These are phyloP conservation scores for Udeniomyces megalosporus DNA, from an alignment of 768 basidiomycete genomes.

Conservation along the genomic window DNA sequence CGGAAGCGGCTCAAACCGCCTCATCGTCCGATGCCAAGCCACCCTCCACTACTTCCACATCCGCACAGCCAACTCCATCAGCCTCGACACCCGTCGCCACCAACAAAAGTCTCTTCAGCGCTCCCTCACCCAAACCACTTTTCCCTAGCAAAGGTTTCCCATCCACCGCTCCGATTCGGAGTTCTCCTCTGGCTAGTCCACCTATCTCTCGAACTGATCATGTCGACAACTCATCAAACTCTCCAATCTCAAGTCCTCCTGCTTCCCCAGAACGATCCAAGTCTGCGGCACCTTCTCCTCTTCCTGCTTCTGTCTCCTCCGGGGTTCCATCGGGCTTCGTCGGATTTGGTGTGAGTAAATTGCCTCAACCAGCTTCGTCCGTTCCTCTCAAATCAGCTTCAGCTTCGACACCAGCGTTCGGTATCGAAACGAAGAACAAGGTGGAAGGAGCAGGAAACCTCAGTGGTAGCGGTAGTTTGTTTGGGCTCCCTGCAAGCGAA, in stretches of 20 bases:
- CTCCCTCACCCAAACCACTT: neutral
- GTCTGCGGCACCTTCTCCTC: neutral
- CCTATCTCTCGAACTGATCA: slow-evolving; percentile 2
- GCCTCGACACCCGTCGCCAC: neutral
- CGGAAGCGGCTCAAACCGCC: neutral
- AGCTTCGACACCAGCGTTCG: no score
- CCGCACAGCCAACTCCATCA: neutral
- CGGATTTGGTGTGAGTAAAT: neutral
- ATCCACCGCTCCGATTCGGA: neutral
- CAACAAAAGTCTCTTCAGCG: neutral
- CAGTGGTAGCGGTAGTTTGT: no score
- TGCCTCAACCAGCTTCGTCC: neutral
- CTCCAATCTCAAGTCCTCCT: neutral
- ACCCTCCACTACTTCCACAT: neutral
- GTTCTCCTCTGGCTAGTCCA: slow-evolving; percentile 3
- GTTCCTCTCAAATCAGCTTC: no score
- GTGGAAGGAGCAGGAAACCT: no score
- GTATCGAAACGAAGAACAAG: no score
- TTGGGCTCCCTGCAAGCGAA: neutral
- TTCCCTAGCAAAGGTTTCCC: slow-evolving; percentile 1
- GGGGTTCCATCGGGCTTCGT: neutral
- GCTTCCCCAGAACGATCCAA: neutral
- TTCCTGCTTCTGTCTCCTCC: neutral
- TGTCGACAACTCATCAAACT: neutral
- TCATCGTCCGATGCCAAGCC: no score